Conservation (phyloP, 345 rosid genomes). For the Citrus australasica region DNA sequence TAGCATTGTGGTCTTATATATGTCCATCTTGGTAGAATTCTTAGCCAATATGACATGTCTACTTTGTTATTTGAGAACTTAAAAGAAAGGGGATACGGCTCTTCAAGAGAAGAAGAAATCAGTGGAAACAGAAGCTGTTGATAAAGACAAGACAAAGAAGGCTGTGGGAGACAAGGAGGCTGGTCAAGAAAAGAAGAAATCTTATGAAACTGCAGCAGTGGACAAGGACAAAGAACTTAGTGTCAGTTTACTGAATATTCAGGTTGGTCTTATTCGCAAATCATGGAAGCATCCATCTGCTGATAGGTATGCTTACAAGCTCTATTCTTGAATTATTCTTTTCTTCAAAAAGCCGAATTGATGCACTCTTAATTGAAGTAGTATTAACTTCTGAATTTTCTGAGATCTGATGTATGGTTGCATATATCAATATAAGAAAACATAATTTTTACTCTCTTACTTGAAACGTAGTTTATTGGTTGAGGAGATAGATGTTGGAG, state of each 20-base stretch:
- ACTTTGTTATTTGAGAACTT: slow-evolving; percentile 16
- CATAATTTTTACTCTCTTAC: slow-evolving; percentile 7
- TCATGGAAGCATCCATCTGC: slow-evolving; percentile 99
- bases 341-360: background rate
- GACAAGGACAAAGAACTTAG: slow-evolving; percentile 75
- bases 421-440: background rate
- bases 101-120: slow-evolving; percentile 61
- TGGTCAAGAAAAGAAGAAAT: slow-evolving; percentile 59
- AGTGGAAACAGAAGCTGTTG: slow-evolving; percentile 48
- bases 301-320: slow-evolving; percentile 64
- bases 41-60: slow-evolving; percentile 2
- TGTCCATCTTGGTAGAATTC: slow-evolving; percentile 7
- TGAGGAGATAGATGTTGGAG: slow-evolving; percentile 96
- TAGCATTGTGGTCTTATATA: background rate
- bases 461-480: slow-evolving; percentile 72
- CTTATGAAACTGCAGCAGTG: slow-evolving; percentile 46
- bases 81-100: slow-evolving; percentile 53
- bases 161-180: slow-evolving; percentile 47
- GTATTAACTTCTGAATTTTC: background rate
- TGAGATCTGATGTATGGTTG: background rate
- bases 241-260: slow-evolving; percentile 81
- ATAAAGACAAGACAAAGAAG: slow-evolving; percentile 65
- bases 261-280: slow-evolving; percentile 85
- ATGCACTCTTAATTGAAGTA: background rate
- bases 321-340: slow-evolving; percentile 5